Base-by-base conservation (phyloP, 345 rosid species). In the Cardamine chenopodiifolia region DNA sequence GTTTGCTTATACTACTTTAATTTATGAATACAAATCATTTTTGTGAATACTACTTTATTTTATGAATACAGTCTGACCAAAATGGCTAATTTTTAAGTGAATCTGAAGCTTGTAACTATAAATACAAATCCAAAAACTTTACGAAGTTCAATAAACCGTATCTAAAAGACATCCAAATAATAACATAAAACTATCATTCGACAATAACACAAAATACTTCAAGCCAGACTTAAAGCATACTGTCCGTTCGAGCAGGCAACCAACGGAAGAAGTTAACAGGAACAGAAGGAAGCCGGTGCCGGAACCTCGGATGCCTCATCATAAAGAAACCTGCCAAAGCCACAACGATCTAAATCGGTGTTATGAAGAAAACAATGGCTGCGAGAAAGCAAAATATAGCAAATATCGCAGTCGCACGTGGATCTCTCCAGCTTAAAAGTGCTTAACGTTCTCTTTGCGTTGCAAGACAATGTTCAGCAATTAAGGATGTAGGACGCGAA, bases 261-360 rank as follows among this genome's bases (percentile, higher is more conserved):
- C 99, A 78, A 1, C 99, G 90, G 85, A 96, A 96, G 93, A 96
- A 96, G 85, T 96, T 96, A 49, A 90, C 77, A 0, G 98, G 98
- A 37, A 86, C 89, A 2, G 93, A 85, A 8, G 99, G 99, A 68
- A 92, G 81, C 71, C 88, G 83, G 77, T 77, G 85, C 8, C 97
- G 89, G 55, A 96, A 96, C 78, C 99, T 89, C 17, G 99, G 99
- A 78, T 96, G 99, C 55, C 98, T 83, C 89, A 92, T 82, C 63
- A 59, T 71, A 64, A 83, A 96, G 69, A 96, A 86, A 17, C 99
- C 99, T n/a, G 85, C 74, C 80, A 92, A 80, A 5, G 90, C 89
- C 1, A 90, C 90, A 60, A 92, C 83, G 14, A 87, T 87, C 81
- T 92, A 97, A 85, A 92, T 90, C 42, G 99, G 98, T 48, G 97